A percentile compares a stretch with the other conserved stretches of the same genome.
Evolutionary conservation across 129 eudicot genomes (phyloP).

Genomic region (Smallanthus sonchifolius): DNA sequence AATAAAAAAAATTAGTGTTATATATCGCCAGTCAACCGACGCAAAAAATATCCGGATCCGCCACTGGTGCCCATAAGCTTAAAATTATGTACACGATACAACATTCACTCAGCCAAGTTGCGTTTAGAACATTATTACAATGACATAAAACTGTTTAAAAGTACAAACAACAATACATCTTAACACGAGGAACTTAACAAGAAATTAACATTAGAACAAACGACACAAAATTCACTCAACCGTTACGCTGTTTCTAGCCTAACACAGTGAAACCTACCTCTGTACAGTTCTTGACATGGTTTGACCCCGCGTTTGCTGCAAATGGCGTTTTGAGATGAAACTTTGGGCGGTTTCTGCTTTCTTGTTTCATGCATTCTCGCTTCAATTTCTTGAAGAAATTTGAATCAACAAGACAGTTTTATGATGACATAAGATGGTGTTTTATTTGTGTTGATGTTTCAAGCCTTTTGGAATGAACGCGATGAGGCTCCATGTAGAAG

Average conservation of each 20-base stretch:
- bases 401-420: conserved; percentile 8
- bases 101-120: conserved; percentile 9
- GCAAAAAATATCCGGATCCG: neutral
- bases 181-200: conserved; percentile 13
- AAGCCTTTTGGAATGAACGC: conserved; percentile 86
- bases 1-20: too few relatives aligned
- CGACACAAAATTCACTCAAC: conserved; percentile 33
- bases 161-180: conserved; percentile 17
- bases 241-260: conserved; percentile 29
- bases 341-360: neutral
- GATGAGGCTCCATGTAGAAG: conserved; percentile 95
- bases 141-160: conserved; percentile 1
- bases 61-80: neutral
- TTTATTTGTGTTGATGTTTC: conserved; percentile 13
- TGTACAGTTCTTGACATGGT: conserved; percentile 27
- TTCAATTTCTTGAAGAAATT: conserved; percentile 7
- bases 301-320: conserved; percentile 7
- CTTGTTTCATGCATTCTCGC: conserved; percentile 11
- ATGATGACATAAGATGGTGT: conserved; percentile 3
- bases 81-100: neutral
- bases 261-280: conserved; percentile 36
- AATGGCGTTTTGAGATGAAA: conserved; percentile 1
- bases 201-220: conserved; percentile 13
- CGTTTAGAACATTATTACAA: conserved; percentile 24
- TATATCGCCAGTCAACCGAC: too few relatives aligned